Evolutionary conservation across 371 early-diverging fungal species (phyloP).

Genomic region (Mucor saturninus): DNA sequence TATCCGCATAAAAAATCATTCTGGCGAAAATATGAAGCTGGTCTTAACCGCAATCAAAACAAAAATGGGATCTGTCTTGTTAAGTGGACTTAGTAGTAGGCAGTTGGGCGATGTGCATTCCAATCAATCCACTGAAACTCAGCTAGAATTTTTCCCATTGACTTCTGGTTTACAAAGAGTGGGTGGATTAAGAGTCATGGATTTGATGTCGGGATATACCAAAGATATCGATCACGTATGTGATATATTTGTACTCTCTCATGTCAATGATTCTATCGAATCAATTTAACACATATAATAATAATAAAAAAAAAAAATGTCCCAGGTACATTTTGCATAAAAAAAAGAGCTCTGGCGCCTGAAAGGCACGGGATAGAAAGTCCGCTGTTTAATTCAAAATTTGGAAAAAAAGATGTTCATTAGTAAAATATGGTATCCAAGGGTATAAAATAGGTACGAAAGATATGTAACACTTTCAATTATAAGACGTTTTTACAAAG

Average conservation of each 20-base stretch:
- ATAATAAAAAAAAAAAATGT: too few relatives aligned
- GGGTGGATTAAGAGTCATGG: constrained; percentile 75
- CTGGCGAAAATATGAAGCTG: constrained; percentile 66
- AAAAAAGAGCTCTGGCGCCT: too few relatives aligned
- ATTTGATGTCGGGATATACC: constrained; percentile 68
- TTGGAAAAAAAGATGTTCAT: too few relatives aligned
- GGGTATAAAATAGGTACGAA: too few relatives aligned
- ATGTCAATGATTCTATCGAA: constrained; percentile 4
- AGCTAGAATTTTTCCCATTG: constrained; percentile 82
- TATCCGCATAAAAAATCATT: constrained; percentile 59
- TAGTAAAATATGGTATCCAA: too few relatives aligned
- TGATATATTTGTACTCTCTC: constrained; percentile 60
- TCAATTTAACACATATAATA: too few relatives aligned
- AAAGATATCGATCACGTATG: constrained; percentile 74
- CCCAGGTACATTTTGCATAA: too few relatives aligned
- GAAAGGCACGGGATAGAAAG: too few relatives aligned
- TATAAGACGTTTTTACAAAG: constrained; percentile 1
- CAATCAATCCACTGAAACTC: constrained; percentile 65
- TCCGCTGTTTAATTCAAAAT: too few relatives aligned
- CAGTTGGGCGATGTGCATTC: constrained; percentile 71
- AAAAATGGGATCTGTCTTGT: constrained; percentile 81
- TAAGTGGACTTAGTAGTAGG: constrained; percentile 74
- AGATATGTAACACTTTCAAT: not conserved
- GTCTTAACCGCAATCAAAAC: constrained; percentile 73
- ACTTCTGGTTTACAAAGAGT: constrained; percentile 86